phyloP scores from a whole-genome alignment of 2,329 filamentous ascomycete genomes.

The Ascomycota sp. region DNA sequence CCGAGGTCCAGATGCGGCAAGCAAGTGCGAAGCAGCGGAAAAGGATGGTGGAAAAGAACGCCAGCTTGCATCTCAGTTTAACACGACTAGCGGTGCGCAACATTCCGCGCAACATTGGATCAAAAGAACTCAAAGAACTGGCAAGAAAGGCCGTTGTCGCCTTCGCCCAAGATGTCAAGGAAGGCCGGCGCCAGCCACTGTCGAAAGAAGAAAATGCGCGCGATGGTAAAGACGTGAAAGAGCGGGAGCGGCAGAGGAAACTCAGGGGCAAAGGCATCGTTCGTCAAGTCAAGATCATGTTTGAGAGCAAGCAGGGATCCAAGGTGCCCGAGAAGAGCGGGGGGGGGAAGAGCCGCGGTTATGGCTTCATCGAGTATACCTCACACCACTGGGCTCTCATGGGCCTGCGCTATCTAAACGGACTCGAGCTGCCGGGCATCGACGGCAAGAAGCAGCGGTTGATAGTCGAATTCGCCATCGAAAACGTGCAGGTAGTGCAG shows the following conservation, averaged over 20 bases:
- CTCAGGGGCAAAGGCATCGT: conserved; percentile 69
- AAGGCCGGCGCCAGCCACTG: conserved; percentile 49
- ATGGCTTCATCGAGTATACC: conserved; percentile 92
- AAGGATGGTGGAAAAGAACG: conserved; percentile 76
- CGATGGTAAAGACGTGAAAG: conserved; percentile 56
- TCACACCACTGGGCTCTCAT: conserved; percentile 87
- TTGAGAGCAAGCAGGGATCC: conserved; percentile 64
- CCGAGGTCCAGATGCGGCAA: conserved; percentile 73
- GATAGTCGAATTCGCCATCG: conserved; percentile 92
- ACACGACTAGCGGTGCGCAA: conserved; percentile 84
- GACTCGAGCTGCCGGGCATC: conserved; percentile 35
- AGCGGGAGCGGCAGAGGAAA: conserved; percentile 60
- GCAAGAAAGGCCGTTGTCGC: conserved; percentile 83
- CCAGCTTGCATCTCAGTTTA: conserved; percentile 66
- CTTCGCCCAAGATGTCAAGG: conserved; percentile 76
- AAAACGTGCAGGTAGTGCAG: conserved; percentile 88
- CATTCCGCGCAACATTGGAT: conserved; percentile 58
- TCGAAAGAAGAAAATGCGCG: conserved; percentile 76
- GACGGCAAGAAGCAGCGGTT: conserved; percentile 67
- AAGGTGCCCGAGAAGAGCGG: conserved; percentile 61
- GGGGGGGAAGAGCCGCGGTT: conserved; percentile 68
- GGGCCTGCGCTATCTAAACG: conserved; percentile 85
- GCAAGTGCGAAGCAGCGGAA: conserved; percentile 71
- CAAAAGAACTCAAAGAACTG: conserved; percentile 76
- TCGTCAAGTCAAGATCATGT: conserved; percentile 82